A percentile compares a stretch with the other conserved stretches of the same genome.
These are phyloP conservation scores for Tetracladium maxilliforme DNA, from an alignment of 2,329 filamentous ascomycete species.

Conservation along the genomic window DNA sequence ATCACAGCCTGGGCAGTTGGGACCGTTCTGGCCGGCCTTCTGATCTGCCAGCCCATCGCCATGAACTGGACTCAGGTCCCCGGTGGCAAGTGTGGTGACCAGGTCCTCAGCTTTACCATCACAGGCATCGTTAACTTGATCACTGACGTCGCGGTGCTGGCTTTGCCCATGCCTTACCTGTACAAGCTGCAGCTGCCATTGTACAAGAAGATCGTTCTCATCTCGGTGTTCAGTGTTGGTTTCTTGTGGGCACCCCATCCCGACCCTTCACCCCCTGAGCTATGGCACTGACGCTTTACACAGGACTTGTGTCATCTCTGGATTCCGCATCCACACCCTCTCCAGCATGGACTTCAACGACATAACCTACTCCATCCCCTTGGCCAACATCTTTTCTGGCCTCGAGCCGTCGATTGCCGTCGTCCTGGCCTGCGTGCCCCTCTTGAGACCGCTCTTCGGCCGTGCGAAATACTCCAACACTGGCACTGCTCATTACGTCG, in stretches of 20 bases:
- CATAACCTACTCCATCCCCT: constrained; percentile 9
- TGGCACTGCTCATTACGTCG: too few relatives aligned
- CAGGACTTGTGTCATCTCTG: constrained; percentile 10
- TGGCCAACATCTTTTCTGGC: too few relatives aligned
- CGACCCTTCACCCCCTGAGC: neutral
- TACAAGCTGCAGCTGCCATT: constrained; percentile 25
- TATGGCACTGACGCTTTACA: neutral
- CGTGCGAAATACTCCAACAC: too few relatives aligned
- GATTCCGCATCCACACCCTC: constrained; percentile 10
- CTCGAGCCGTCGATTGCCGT: constrained; percentile 2
- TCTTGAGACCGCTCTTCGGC: constrained; percentile 4
- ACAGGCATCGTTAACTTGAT: constrained; percentile 27
- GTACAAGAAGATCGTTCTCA: constrained; percentile 23
- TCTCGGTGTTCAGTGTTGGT: constrained; percentile 25
- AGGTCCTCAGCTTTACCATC: constrained; percentile 20
- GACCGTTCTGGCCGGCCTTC: constrained; percentile 11
- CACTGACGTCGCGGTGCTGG: constrained; percentile 28
- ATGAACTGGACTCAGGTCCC: constrained; percentile 11
- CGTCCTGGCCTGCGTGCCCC: constrained; percentile 1
- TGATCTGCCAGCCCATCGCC: constrained; percentile 12
- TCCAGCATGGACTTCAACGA: constrained; percentile 11
- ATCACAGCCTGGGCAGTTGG: too few relatives aligned
- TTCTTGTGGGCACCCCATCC: constrained; percentile 18
- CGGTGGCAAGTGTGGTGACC: constrained; percentile 18
- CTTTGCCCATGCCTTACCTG: constrained; percentile 29